Percentiles rank a stretch among this genome's conserved stretches.
These are phyloP conservation scores for Pythium dissimile DNA, from an alignment of 352 stramenopile genomes.

Conservation along the genomic window DNA sequence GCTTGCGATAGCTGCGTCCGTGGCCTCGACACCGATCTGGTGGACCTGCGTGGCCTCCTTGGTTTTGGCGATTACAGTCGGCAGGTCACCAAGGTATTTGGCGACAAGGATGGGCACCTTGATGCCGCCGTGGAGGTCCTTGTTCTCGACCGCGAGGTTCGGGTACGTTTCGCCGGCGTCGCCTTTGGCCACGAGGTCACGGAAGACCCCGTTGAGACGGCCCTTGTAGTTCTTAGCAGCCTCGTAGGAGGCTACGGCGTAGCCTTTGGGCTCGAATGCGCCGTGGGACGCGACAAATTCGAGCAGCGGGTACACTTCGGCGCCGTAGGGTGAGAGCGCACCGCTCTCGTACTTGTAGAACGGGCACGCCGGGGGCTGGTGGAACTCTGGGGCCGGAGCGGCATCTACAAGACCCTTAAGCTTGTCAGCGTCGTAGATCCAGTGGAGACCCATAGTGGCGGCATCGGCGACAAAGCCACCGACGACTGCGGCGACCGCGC, in stretches of 20 bases:
- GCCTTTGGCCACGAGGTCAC: slow-evolving; percentile 61
- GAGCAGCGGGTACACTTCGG: slow-evolving; percentile 63
- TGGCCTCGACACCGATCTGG: slow-evolving; percentile 42
- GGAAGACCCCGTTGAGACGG: slow-evolving; percentile 62
- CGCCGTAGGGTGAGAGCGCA: slow-evolving; percentile 54
- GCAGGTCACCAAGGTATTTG: slow-evolving; percentile 35
- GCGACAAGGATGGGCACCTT: slow-evolving; percentile 55
- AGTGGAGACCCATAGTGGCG: slow-evolving; percentile 69
- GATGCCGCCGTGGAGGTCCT: slow-evolving; percentile 57
- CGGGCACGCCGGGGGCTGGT: slow-evolving; percentile 51
- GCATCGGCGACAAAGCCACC: slow-evolving; percentile 60
- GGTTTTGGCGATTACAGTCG: slow-evolving; percentile 39
- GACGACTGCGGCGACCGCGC: slow-evolving; percentile 42
- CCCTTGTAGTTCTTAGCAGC: slow-evolving; percentile 56
- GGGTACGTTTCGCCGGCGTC: slow-evolving; percentile 52
- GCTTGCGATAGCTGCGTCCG: slow-evolving; percentile 46
- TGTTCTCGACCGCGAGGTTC: slow-evolving; percentile 44
- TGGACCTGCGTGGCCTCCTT: slow-evolving; percentile 51
- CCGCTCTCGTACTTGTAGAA: slow-evolving; percentile 64
- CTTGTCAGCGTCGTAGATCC: slow-evolving; percentile 67
- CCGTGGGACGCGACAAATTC: slow-evolving; percentile 40
- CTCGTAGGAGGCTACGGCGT: slow-evolving; percentile 44
- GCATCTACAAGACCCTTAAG: slow-evolving; percentile 33
- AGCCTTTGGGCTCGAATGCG: slow-evolving; percentile 41
- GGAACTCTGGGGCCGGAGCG: slow-evolving; percentile 38